phyloP scores from a whole-genome alignment of 2,329 filamentous ascomycete genomes.

The Emergomyces africanus region DNA sequence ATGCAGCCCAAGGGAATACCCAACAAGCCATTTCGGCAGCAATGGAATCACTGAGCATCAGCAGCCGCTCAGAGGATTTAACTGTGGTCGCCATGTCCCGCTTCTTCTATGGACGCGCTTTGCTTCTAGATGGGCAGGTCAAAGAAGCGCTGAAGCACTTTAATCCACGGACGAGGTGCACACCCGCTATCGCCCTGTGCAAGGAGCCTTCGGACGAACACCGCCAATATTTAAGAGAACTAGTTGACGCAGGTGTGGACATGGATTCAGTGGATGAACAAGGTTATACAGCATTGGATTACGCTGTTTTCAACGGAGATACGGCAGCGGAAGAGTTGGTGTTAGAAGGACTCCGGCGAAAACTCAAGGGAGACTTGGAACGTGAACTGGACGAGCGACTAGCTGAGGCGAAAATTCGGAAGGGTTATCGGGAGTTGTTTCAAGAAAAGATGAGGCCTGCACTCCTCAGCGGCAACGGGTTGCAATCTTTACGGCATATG shows the following conservation, averaged over 20 bases:
- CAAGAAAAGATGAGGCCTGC: background rate
- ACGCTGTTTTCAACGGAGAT: background rate
- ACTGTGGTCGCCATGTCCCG: background rate
- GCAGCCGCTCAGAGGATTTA: background rate
- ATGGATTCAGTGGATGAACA: background rate
- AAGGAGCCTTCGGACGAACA: background rate
- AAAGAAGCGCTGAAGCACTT: background rate
- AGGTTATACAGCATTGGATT: background rate
- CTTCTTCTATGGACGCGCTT: background rate
- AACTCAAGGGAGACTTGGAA: background rate
- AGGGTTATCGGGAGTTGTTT: background rate
- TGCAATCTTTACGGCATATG: background rate
- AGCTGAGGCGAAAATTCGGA: background rate
- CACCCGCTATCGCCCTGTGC: background rate
- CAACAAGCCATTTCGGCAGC: background rate
- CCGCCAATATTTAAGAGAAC: background rate
- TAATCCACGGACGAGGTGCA: background rate
- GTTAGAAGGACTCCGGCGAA: background rate
- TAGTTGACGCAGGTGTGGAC: background rate
- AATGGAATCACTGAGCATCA: background rate
- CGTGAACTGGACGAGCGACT: background rate
- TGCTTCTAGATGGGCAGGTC: background rate
- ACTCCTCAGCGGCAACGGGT: background rate
- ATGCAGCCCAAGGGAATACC: background rate
- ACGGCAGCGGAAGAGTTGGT: background rate